Evolutionary conservation across 2,329 filamentous ascomycete species (phyloP).

Genomic region (Scortechinia acanthostroma): DNA sequence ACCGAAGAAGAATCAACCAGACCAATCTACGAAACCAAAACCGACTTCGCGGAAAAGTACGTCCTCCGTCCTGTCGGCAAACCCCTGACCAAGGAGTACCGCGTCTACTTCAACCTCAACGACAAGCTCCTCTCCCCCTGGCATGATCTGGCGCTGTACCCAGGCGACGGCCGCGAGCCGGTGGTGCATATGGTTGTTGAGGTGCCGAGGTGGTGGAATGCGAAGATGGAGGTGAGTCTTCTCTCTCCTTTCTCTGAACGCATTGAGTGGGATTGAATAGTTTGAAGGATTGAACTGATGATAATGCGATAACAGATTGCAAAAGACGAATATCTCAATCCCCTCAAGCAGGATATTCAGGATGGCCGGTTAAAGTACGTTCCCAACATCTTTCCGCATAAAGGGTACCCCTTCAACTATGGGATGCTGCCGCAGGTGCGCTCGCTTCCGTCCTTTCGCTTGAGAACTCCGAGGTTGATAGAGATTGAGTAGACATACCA

Average conservation of each 20-base stretch:
- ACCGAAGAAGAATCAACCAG: too few species aligned
- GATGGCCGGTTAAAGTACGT: slow-evolving; percentile 99
- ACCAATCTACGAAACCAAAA: too few species aligned
- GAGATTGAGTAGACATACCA: slow-evolving; percentile 75
- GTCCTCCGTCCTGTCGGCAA: too few species aligned
- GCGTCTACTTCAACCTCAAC: slow-evolving; percentile 97
- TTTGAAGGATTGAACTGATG: too few species aligned
- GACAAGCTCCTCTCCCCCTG: slow-evolving; percentile 88
- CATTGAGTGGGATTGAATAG: too few species aligned
- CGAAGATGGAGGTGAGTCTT: slow-evolving; percentile 85
- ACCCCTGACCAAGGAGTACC: slow-evolving; percentile 96
- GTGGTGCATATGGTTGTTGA: slow-evolving; percentile 99
- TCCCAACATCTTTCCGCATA: slow-evolving; percentile 99
- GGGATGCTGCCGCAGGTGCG: slow-evolving; percentile 94
- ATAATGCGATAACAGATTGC: slow-evolving; percentile 91
- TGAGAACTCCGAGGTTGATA: not conserved
- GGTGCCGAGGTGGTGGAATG: slow-evolving; percentile 99
- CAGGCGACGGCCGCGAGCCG: slow-evolving; percentile 87
- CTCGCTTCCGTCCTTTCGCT: slow-evolving; percentile 10
- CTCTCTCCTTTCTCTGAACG: slow-evolving; percentile 6
- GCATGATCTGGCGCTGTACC: slow-evolving; percentile 96
- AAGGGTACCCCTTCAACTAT: slow-evolving; percentile 99
- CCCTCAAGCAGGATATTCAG: slow-evolving; percentile 99
- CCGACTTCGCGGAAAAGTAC: too few species aligned
- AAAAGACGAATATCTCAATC: slow-evolving; percentile 97